These are phyloP conservation scores for Fraxinus cuspidata DNA, from an alignment of 257 asterid genomes.

Conservation along the genomic window DNA sequence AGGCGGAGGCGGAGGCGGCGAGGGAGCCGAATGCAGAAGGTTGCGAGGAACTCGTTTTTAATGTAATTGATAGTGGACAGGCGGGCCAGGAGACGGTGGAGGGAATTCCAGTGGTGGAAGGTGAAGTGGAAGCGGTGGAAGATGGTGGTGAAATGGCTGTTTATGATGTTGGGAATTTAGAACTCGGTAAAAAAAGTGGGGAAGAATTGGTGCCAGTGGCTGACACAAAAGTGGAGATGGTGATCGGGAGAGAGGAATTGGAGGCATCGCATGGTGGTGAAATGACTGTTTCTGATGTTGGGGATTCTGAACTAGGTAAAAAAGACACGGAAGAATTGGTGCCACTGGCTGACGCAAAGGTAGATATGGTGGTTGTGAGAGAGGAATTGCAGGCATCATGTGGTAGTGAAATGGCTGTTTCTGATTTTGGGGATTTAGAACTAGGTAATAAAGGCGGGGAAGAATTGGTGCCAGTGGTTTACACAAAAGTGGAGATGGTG, in stretches of 20 bases:
- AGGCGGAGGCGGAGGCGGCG: background rate
- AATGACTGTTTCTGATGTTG: background rate
- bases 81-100: background rate
- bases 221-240: constrained; percentile 22
- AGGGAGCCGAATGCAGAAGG: constrained; percentile 23
- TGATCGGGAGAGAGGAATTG: constrained; percentile 14
- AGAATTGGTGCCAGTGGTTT: constrained; percentile 16
- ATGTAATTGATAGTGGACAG: background rate
- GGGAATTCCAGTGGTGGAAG: constrained; percentile 13
- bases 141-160: constrained; percentile 30
- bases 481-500: background rate
- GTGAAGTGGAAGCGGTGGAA: constrained; percentile 21
- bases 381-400: constrained; percentile 10
- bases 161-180: constrained; percentile 13
- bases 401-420: background rate
- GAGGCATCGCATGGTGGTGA: constrained; percentile 1
- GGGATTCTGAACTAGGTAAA: background rate
- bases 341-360: constrained; percentile 20
- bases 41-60: background rate
- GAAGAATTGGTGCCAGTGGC: constrained; percentile 20
- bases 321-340: constrained; percentile 23
- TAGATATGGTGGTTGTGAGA: constrained; percentile 16
- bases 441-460: constrained; percentile 14
- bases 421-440: constrained; percentile 11
- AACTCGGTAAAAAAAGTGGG: background rate